Evolutionary conservation across 2,329 filamentous ascomycete species (phyloP).

Genomic region (Aspergillus quadricinctus): DNA sequence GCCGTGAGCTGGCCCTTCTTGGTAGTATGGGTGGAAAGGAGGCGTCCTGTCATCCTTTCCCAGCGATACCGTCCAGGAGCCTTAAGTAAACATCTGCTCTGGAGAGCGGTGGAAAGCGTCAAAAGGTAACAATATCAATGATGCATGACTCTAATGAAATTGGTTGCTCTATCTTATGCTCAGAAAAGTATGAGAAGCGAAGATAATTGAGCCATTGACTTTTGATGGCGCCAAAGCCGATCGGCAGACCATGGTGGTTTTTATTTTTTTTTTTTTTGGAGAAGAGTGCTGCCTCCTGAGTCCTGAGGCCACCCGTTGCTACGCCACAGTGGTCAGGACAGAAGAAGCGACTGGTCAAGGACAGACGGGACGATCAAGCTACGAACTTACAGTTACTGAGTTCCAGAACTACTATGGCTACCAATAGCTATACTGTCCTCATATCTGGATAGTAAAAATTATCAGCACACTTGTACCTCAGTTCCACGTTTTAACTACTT

Average conservation of each 20-base stretch:
- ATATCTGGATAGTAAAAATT: too few relatives aligned
- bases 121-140: background rate
- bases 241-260: background rate
- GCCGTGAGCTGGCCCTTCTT: background rate
- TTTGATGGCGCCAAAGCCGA: background rate
- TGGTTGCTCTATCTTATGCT: background rate
- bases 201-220: background rate
- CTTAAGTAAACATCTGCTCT: background rate
- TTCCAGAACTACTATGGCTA: too few relatives aligned
- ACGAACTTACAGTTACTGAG: background rate
- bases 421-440: too few relatives aligned
- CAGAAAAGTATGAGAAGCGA: background rate
- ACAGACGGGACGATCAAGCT: background rate
- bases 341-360: too few relatives aligned
- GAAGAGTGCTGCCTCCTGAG: too few relatives aligned
- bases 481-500: too few relatives aligned
- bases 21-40: background rate
- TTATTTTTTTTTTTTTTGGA: too few relatives aligned
- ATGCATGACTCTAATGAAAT: background rate
- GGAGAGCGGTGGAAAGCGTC: background rate
- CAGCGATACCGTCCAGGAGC: background rate
- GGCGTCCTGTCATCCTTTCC: background rate
- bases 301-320: background rate
- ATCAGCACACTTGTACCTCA: too few relatives aligned
- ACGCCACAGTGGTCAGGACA: background rate